Evolutionary conservation across 1,284 basidiomycete species (phyloP).

Genomic region (Polyporus tsugae): DNA sequence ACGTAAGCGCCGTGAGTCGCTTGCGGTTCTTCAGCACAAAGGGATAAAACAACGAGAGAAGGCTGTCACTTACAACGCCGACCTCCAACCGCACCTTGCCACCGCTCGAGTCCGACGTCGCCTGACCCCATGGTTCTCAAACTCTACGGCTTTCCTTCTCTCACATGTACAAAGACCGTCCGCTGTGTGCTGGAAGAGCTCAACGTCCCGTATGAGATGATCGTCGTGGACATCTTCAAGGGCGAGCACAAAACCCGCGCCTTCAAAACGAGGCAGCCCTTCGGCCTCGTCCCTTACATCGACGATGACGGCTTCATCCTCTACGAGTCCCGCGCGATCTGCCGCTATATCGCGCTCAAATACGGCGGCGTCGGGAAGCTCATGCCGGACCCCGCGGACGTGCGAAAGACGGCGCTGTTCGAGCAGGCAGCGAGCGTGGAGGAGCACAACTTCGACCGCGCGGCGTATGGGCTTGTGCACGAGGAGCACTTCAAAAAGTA

Average conservation of each 20-base stretch:
- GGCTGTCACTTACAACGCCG: background rate
- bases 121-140: slow-evolving; percentile 56
- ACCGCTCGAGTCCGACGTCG: slow-evolving; percentile 23
- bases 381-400: slow-evolving; percentile 42
- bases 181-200: slow-evolving; percentile 57
- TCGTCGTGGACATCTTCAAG: slow-evolving; percentile 50
- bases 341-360: slow-evolving; percentile 55
- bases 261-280: slow-evolving; percentile 61
- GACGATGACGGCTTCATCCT: slow-evolving; percentile 55
- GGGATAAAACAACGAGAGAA: background rate
- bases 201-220: slow-evolving; percentile 57
- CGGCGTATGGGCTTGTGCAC: slow-evolving; percentile 46
- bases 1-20: background rate
- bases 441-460: slow-evolving; percentile 57
- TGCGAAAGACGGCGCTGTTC: slow-evolving; percentile 52
- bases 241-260: slow-evolving; percentile 57
- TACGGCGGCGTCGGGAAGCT: slow-evolving; percentile 48
- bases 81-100: slow-evolving; percentile 1
- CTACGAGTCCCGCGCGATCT: slow-evolving; percentile 63
- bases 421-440: slow-evolving; percentile 67
- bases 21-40: background rate
- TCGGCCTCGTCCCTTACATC: slow-evolving; percentile 72
- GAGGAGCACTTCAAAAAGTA: slow-evolving; percentile 60
- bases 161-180: slow-evolving; percentile 57
- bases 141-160: slow-evolving; percentile 50